Evolutionary conservation across 1,284 basidiomycete genomes (phyloP).

Genomic region (Cutaneotrichosporon spelunceum): DNA sequence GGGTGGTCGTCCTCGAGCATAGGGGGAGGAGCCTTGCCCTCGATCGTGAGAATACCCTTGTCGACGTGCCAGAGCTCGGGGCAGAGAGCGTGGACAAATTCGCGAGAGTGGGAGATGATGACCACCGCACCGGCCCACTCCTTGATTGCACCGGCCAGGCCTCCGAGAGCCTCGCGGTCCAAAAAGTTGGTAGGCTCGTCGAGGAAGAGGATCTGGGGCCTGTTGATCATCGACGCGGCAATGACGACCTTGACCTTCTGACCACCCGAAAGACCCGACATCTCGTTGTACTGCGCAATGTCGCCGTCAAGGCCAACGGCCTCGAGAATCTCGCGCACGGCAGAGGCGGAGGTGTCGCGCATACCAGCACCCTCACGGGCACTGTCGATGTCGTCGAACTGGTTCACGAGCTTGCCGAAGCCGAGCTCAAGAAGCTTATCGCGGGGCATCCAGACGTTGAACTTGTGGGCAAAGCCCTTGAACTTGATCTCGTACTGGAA

Average conservation of each 20-base stretch:
- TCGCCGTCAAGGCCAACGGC: conserved; percentile 95
- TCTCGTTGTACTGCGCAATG: conserved; percentile 96
- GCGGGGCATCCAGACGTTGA: conserved; percentile 91
- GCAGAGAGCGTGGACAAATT: conserved; percentile 87
- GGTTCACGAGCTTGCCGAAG: conserved; percentile 85
- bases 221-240: conserved; percentile 91
- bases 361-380: conserved; percentile 88
- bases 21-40: conserved; percentile 79
- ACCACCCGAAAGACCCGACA: conserved; percentile 82
- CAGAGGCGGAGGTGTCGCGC: conserved; percentile 72
- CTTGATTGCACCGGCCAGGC: conserved; percentile 90
- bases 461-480: conserved; percentile 83
- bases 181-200: conserved; percentile 98
- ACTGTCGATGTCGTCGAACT: conserved; percentile 95
- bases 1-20: conserved; percentile 66
- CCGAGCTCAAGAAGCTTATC: conserved; percentile 86
- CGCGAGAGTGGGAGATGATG: conserved; percentile 91
- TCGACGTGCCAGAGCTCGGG: conserved; percentile 57
- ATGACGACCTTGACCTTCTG: conserved; percentile 98
- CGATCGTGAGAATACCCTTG: conserved; percentile 66
- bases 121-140: conserved; percentile 96
- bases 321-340: conserved; percentile 84
- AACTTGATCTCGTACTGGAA: conserved; percentile 97
- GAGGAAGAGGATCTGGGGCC: conserved; percentile 54
- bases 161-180: conserved; percentile 62